Base-by-base conservation (phyloP, 2,329 filamentous ascomycete species). In the Monilinia laxa region DNA sequence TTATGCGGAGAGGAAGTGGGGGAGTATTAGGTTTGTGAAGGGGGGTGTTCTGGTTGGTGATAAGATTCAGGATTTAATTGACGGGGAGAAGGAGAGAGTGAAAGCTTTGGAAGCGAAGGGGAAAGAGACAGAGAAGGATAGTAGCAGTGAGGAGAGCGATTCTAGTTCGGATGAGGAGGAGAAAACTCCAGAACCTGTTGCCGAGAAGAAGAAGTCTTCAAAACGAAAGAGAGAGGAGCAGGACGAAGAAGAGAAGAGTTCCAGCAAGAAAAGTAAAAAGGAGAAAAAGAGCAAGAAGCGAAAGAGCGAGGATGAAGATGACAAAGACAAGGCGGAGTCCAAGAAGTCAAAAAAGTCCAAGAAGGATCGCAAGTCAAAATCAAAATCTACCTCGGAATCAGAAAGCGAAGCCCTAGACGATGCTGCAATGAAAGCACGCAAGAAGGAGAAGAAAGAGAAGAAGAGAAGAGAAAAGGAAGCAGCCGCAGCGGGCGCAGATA, bases 21-120 rank as follows among this genome's bases (percentile, higher is more conserved):
- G 93, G 0, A 83, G 85, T 12, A 91, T 97, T 83, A 86, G 88
- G 59, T 99, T 99, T 78, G 89, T 99, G 31, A 87, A 84, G 67
- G 95, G 92, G n/a, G 95, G 94, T 0, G 84, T 93, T 66, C 76
- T 86, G 42, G 81, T 87, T 31, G 85, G 84, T 45, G 83, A 87
- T 69, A 81, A 85, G 73, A 81, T 86, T 60, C 79, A 83, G 72
- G 81, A 82, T 52, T 76, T 79, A 67, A 77, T 77, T 63, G 77
- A 78, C 66, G 76, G 76, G 49, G 71, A 78, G 73, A 73, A 73
- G 65, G 74, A 77, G 67, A 67, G 74, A 70, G 66, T 75, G 67
- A 68, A 70, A 40, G 73, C 75, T 64, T 62, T 76, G 68, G 72
- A 66, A 67, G 73, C 69, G 64, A 70, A 35, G 35, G 40, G 25